phyloP scores from a whole-genome alignment of 2,329 filamentous ascomycete species.

The Xylariales sp. region DNA sequence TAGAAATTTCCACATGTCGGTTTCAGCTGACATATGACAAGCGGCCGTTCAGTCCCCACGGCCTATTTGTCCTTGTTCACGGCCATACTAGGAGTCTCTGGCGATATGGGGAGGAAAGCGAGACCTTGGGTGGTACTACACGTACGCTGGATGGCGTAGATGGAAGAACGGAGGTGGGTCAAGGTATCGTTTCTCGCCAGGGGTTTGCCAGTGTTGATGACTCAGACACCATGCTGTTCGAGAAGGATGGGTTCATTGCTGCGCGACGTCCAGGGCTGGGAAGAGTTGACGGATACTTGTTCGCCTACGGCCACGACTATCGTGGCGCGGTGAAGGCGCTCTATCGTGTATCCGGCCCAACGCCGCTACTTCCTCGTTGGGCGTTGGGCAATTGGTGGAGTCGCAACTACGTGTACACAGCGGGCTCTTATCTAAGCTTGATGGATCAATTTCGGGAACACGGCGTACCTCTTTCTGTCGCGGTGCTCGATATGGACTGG shows the following conservation, averaged over 20 bases:
- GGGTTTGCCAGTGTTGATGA: constrained; percentile 53
- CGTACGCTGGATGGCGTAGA: constrained; percentile 51
- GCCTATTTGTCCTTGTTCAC: constrained; percentile 41
- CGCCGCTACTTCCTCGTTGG: constrained; percentile 52
- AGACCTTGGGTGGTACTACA: constrained; percentile 39
- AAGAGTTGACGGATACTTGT: constrained; percentile 55
- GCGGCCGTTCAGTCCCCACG: constrained; percentile 45
- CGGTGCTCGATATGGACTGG: constrained; percentile 65
- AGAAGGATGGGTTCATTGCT: constrained; percentile 46
- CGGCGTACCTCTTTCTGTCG: constrained; percentile 52
- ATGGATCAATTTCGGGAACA: constrained; percentile 50
- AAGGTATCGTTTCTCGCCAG: constrained; percentile 44
- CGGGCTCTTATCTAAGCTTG: constrained; percentile 50
- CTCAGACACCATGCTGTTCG: constrained; percentile 51
- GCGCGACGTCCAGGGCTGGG: constrained; percentile 37
- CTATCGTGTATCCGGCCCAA: constrained; percentile 50
- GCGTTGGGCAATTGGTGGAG: constrained; percentile 64
- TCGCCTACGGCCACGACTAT: constrained; percentile 55
- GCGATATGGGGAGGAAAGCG: constrained; percentile 40
- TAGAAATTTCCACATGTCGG: constrained; percentile 52
- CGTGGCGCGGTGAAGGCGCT: constrained; percentile 47
- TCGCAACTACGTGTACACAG: constrained; percentile 54
- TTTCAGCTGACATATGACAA: constrained; percentile 57
- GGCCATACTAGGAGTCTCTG: constrained; percentile 36
- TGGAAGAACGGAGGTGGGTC: constrained; percentile 43